Evolutionary conservation across 805 yeast species (phyloP).

Genomic region (Soucietia sequanensis): DNA sequence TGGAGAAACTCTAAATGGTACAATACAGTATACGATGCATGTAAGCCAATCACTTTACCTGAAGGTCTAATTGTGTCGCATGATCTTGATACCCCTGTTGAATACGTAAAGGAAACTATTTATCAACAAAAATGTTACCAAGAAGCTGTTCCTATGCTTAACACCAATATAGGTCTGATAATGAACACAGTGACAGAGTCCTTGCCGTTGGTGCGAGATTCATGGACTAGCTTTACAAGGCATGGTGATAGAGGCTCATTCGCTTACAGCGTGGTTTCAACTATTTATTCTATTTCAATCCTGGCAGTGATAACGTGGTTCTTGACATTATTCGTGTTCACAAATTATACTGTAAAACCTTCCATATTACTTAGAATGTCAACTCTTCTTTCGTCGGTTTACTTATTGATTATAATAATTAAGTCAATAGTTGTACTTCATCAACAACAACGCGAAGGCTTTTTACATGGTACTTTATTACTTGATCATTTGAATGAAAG

Average conservation of each 20-base stretch:
- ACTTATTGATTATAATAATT: conserved; percentile 50
- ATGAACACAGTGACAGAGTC: conserved; percentile 22
- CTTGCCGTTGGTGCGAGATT: conserved; percentile 42
- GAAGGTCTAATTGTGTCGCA: conserved; percentile 36
- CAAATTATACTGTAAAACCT: conserved; percentile 65
- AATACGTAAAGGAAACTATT: conserved; percentile 19
- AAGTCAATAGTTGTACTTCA: conserved; percentile 46
- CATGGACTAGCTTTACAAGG: conserved; percentile 49
- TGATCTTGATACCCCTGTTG: conserved; percentile 16
- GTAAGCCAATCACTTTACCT: conserved; percentile 26
- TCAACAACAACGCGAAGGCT: conserved; percentile 46
- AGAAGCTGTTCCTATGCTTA: conserved; percentile 34
- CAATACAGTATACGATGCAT: conserved; percentile 26
- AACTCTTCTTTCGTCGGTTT: conserved; percentile 52
- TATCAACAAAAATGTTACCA: conserved; percentile 34
- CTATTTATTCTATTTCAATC: conserved; percentile 59
- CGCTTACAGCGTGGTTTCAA: conserved; percentile 57
- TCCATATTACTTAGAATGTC: conserved; percentile 50
- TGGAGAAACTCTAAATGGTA: conserved; percentile 29
- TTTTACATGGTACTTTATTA: conserved; percentile 42
- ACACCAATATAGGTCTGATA: conserved; percentile 35
- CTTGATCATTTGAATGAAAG: conserved; percentile 44
- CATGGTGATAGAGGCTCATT: conserved; percentile 41
- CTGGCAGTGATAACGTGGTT: conserved; percentile 66
- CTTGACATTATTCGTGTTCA: conserved; percentile 59